These are phyloP conservation scores for Metschnikowia peoriensis DNA, from an alignment of 805 yeast species.

Conservation along the genomic window DNA sequence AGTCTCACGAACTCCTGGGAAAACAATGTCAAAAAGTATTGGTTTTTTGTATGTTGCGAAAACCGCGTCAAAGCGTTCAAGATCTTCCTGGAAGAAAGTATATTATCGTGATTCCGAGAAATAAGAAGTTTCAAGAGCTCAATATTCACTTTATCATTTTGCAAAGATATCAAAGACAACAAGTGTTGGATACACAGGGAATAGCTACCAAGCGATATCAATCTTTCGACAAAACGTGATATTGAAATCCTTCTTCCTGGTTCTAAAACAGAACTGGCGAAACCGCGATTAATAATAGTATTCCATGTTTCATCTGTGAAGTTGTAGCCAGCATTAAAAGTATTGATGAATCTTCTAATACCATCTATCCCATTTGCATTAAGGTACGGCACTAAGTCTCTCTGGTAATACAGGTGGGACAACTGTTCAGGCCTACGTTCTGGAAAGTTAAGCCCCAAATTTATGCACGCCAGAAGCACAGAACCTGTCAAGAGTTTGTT, in stretches of 20 bases:
- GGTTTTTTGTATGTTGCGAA: conserved; percentile 18
- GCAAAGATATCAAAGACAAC: conserved; percentile 19
- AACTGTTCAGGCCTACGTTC: neutral
- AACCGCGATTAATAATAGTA: conserved; percentile 28
- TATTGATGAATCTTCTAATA: conserved; percentile 23
- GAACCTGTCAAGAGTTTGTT: neutral
- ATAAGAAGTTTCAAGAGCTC: conserved; percentile 20
- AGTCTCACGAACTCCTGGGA: conserved; percentile 11
- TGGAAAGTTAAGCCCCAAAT: neutral
- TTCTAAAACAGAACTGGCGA: conserved; percentile 23
- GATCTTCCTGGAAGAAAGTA: conserved; percentile 8
- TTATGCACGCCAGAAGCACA: neutral
- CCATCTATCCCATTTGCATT: conserved; percentile 29
- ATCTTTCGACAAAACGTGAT: conserved; percentile 22
- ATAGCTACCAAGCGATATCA: conserved; percentile 10
- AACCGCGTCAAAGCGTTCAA: conserved; percentile 8
- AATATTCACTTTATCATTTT: conserved; percentile 27
- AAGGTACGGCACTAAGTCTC: conserved; percentile 29
- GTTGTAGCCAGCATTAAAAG: conserved; percentile 29
- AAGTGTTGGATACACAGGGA: conserved; percentile 2
- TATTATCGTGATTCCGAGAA: conserved; percentile 2
- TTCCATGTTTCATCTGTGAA: conserved; percentile 34
- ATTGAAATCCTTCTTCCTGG: conserved; percentile 16
- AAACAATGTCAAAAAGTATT: conserved; percentile 20
- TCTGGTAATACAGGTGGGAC: conserved; percentile 9